Conservation (phyloP, 768 basidiomycete species). For the Lentinula sp. region DNA sequence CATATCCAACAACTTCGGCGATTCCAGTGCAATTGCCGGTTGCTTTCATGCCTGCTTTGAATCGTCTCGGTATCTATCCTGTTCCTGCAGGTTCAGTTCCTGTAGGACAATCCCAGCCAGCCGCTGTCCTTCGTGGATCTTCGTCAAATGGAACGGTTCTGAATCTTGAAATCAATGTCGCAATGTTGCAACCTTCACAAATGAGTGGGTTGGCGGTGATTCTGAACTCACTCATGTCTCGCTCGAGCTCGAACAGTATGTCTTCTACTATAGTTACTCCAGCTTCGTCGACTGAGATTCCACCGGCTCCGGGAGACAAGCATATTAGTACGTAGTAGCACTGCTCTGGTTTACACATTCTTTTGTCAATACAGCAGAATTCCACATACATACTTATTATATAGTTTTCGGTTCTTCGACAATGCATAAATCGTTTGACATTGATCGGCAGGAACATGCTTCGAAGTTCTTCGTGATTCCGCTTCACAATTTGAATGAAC, state of each 20-base stretch:
- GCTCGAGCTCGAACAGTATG: conserved; percentile 16
- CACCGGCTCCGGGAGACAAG: background rate
- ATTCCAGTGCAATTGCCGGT: conserved; percentile 72
- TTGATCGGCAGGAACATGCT: background rate
- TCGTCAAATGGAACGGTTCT: conserved; percentile 67
- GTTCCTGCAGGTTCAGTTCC: conserved; percentile 51
- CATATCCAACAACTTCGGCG: conserved; percentile 29
- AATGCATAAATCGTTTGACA: background rate
- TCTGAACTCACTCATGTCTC: conserved; percentile 64
- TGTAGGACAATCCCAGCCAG: conserved; percentile 53
- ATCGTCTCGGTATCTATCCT: conserved; percentile 69
- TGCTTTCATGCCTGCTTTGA: conserved; percentile 55
- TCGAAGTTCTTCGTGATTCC: background rate
- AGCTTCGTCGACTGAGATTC: background rate
- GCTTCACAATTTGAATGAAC: too few species aligned
- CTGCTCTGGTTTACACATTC: too few species aligned
- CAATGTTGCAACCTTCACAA: conserved; percentile 65
- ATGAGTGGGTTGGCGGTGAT: conserved; percentile 71
- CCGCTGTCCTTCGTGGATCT: conserved; percentile 72
- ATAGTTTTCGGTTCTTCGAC: too few species aligned
- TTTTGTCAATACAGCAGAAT: too few species aligned
- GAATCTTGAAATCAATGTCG: conserved; percentile 75
- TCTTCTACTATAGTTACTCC: background rate
- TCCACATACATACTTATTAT: too few species aligned
- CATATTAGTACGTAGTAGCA: background rate